A percentile compares a stretch with the other conserved stretches of the same genome.
Evolutionary conservation across 805 yeast genomes (phyloP).

Genomic region (Metschnikowia chrysomelidarum): DNA sequence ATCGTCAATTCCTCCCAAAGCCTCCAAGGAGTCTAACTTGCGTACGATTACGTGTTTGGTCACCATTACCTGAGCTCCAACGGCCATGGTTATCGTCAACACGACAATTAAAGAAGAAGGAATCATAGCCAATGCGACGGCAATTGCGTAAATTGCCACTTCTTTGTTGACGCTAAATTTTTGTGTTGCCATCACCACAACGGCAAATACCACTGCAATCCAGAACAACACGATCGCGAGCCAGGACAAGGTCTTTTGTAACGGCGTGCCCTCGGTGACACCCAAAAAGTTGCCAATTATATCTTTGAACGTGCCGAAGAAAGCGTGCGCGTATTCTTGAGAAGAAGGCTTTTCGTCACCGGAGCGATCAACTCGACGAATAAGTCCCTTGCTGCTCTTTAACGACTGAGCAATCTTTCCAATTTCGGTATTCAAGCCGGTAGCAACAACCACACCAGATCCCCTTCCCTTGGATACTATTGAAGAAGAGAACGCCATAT

Average conservation of each 20-base stretch:
- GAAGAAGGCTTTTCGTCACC: slow-evolving; percentile 42
- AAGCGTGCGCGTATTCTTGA: slow-evolving; percentile 46
- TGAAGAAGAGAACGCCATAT: slow-evolving; percentile 70
- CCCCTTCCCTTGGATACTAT: slow-evolving; percentile 75
- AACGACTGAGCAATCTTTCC: slow-evolving; percentile 59
- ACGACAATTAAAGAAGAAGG: slow-evolving; percentile 81
- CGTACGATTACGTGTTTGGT: slow-evolving; percentile 68
- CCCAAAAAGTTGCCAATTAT: slow-evolving; percentile 71
- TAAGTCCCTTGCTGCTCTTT: slow-evolving; percentile 32
- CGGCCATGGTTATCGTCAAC: slow-evolving; percentile 82
- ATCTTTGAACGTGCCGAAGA: slow-evolving; percentile 48
- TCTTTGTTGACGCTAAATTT: slow-evolving; percentile 67
- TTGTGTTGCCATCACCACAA: slow-evolving; percentile 85
- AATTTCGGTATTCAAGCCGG: slow-evolving; percentile 73
- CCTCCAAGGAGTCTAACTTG: slow-evolving; percentile 74
- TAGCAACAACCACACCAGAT: slow-evolving; percentile 60
- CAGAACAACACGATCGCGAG: slow-evolving; percentile 70
- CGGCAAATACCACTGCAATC: slow-evolving; percentile 82
- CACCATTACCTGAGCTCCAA: slow-evolving; percentile 73
- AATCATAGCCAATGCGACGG: slow-evolving; percentile 79
- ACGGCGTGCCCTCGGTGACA: slow-evolving; percentile 75
- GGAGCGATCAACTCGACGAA: slow-evolving; percentile 39
- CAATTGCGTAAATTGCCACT: slow-evolving; percentile 85
- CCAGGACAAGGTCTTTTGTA: slow-evolving; percentile 72
- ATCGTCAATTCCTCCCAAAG: slow-evolving; percentile 74